Evolutionary conservation across 2,329 filamentous ascomycete species (phyloP), one percentile per base, ranked within the genome.

Genomic region (Microdochium bolleyi): DNA sequence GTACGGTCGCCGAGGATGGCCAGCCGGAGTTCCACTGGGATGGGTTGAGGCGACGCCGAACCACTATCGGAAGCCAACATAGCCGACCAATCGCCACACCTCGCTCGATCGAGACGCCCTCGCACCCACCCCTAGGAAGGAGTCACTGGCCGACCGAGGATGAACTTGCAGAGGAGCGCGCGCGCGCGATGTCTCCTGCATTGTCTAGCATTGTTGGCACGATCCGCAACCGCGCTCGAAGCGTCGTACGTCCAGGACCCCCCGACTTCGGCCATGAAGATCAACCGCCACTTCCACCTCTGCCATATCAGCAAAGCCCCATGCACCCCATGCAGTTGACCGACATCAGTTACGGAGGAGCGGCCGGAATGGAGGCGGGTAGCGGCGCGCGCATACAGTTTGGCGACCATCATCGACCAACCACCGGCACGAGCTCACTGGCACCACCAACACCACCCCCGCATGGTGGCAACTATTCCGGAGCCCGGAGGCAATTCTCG

Each of bases 71-170:
- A 41, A 76, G 73, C 55, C 61, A 67, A 48, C 60, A 70, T 49
- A 67, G 65, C 52, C 68, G 66, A 56, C 56, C 66, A n/a, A 65
- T 68, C 52, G 63, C 67, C 10, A 65, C 68, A 38, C 63, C 65
- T 9, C 64, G 57, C 46, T 64, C 66, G 0, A 69, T 68, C 59
- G 56, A 61, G 59, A 54, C 69, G 56, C 58, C 67, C 4, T 69
- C 60, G 0, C 88, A 94, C 63, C 89, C 88, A 1, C 91, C 91
- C 0, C 72, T 96, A 9, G 92, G 92, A 49, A 95, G 96, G 89
- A 88, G 90, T 0, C 83, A 82, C 34, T 89, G 96, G 64, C 90
- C 91, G 0, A 78, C 79, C 19, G 80, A 85, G 10, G 79, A 85
- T 21, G 82, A 85, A 52, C 72, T 82, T 11, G 74, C 77, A 32